These are phyloP conservation scores for Conoideocrella luteorostrata DNA, from an alignment of 2,329 filamentous ascomycete genomes.

Conservation along the genomic window DNA sequence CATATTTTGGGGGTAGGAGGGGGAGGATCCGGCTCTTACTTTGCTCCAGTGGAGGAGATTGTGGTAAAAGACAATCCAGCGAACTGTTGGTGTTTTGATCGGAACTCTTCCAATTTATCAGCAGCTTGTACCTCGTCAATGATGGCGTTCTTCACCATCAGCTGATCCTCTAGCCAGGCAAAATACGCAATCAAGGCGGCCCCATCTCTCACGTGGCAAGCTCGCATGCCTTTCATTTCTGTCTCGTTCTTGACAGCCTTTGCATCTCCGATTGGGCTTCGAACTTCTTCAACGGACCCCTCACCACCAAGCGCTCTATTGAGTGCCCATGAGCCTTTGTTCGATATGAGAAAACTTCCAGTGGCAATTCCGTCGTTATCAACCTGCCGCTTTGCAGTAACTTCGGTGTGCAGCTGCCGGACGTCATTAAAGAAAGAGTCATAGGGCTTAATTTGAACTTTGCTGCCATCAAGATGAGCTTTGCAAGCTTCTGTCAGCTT, in stretches of 20 bases:
- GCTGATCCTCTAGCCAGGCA: constrained; percentile 89
- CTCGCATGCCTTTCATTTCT: constrained; percentile 86
- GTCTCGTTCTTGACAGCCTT: constrained; percentile 92
- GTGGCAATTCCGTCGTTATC: constrained; percentile 19
- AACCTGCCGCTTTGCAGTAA: constrained; percentile 33
- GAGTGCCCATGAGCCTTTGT: constrained; percentile 86
- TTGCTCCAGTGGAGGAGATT: constrained; percentile 86
- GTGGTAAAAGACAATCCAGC: constrained; percentile 91
- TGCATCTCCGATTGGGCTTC: constrained; percentile 81
- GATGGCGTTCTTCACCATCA: constrained; percentile 63
- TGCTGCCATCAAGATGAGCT: constrained; percentile 61
- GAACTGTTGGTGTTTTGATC: constrained; percentile 64
- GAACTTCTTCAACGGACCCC: constrained; percentile 73
- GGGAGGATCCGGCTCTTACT: constrained; percentile 41
- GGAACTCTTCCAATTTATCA: constrained; percentile 77
- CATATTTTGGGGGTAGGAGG: not conserved
- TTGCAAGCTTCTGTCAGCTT: constrained; percentile 67
- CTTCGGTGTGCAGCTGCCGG: constrained; percentile 43
- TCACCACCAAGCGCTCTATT: constrained; percentile 82
- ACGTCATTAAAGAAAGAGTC: constrained; percentile 73
- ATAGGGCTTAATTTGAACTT: constrained; percentile 75
- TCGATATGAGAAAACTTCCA: constrained; percentile 79
- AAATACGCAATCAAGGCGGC: constrained; percentile 89
- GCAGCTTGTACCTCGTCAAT: constrained; percentile 89
- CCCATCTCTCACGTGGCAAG: constrained; percentile 89